A percentile compares a stretch with the other conserved stretches of the same genome.
phyloP scores from a whole-genome alignment of 2,329 filamentous ascomycete genomes.

The Penicillium sp. region DNA sequence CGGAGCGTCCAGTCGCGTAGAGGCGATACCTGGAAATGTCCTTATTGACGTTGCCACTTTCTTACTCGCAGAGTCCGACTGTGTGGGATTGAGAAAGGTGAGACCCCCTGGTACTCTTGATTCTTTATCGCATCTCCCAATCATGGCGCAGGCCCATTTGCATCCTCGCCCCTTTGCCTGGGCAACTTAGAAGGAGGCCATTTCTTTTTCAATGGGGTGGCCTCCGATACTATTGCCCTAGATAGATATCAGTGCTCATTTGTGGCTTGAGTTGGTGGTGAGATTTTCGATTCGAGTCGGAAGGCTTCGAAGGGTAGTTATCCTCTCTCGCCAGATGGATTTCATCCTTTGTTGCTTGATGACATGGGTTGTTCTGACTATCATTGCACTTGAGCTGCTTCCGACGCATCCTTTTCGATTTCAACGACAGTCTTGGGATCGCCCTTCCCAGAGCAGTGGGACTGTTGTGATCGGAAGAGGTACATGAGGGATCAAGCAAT shows the following conservation, averaged over 20 bases:
- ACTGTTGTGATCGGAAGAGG: constrained; percentile 35
- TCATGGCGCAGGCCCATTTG: neutral
- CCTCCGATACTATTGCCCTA: constrained; percentile 59
- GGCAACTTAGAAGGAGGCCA: constrained; percentile 55
- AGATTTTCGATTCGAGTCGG: constrained; percentile 2
- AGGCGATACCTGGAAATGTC: constrained; percentile 61
- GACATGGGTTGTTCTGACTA: constrained; percentile 4
- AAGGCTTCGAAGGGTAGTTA: constrained; percentile 23
- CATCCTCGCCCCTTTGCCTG: constrained; percentile 17
- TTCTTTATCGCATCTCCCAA: neutral
- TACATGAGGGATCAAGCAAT: constrained; percentile 26
- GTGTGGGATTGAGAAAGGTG: constrained; percentile 43
- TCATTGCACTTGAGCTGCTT: neutral
- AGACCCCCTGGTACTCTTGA: neutral
- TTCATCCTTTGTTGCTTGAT: constrained; percentile 24
- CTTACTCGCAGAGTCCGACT: constrained; percentile 65
- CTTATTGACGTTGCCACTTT: constrained; percentile 80
- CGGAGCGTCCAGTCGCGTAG: constrained; percentile 71
- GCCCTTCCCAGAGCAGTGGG: constrained; percentile 24
- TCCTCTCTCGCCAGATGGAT: constrained; percentile 38
- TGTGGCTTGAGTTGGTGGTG: constrained; percentile 2
- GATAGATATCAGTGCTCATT: constrained; percentile 33
- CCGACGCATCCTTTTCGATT: constrained; percentile 10
- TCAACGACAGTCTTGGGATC: constrained; percentile 12
- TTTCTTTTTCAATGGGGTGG: constrained; percentile 44